Evolutionary conservation across 2,329 filamentous ascomycete genomes (phyloP), one percentile per base, ranked within the genome.

Genomic region (Pyrenochaeta sp.): DNA sequence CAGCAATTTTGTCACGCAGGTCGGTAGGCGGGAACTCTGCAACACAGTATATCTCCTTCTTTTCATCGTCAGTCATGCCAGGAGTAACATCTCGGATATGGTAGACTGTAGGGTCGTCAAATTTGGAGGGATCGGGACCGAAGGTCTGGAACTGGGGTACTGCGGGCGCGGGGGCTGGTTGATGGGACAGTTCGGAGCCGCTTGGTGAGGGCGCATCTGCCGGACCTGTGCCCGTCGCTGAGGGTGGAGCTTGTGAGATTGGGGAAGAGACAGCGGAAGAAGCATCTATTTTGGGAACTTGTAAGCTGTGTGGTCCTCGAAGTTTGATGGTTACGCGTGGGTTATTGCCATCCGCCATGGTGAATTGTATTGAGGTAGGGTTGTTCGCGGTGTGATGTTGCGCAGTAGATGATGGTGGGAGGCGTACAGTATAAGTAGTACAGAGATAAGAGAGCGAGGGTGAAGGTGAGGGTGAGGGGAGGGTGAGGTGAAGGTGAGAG

Each of bases 21-120:
- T 96, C 89, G 53, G 83, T 87, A 38, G 81, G 81, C 1, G 94
- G 94, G 66, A 94, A 99, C 10, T 83, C 79, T 4, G 88, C 85
- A 11, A 99, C 94, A 6, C 90, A 90, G 69, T 90, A 95, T 38
- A 97, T 93, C 56, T 88, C 84, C 65, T 88, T 91, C 69, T 87
- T 89, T 62, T 96, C 87, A n/a, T 93, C 87, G 44, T 91, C 84
- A 2, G 84, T 80, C 87, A 96, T 96, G 53, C 81, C 86, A 1
- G 86, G 81, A 1, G 82, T 81, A 17, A 92, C 79, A 0, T 86
- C 80, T 42, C 86, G 86, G 51, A 99, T 96, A 67, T 99, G 89
- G 76, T 99, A 99, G 35, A 96, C 81, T 23, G 93, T 96, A 1
- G 92, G 91, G 65, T 99, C 94, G 56, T 85, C 79, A 62, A 93